Evolutionary conservation across 768 basidiomycete species (phyloP).

Genomic region (Pleurotus giganteus): DNA sequence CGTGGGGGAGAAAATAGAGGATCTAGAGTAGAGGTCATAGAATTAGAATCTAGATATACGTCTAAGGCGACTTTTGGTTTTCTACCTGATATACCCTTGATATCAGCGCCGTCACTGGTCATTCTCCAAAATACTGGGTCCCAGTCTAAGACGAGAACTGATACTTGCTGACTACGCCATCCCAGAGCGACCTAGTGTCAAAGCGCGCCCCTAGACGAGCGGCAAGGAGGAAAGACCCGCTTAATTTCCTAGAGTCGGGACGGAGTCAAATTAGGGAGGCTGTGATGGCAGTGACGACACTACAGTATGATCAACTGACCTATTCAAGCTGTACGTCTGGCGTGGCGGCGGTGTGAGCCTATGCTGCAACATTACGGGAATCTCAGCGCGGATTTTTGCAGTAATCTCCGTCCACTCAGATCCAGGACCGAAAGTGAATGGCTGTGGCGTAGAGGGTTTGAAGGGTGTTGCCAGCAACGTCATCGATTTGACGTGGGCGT

Average conservation of each 20-base stretch:
- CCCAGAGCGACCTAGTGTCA: constrained; percentile 76
- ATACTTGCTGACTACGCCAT: constrained; percentile 52
- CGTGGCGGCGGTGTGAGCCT: constrained; percentile 89
- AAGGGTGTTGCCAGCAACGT: constrained; percentile 86
- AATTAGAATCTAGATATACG: constrained; percentile 6
- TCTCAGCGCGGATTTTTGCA: constrained; percentile 68
- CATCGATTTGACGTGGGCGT: constrained; percentile 85
- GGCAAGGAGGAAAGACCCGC: constrained; percentile 79
- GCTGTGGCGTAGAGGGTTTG: constrained; percentile 56
- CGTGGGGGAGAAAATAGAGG: neutral
- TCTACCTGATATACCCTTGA: constrained; percentile 1
- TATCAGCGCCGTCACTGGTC: too few relatives aligned
- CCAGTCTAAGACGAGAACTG: constrained; percentile 18
- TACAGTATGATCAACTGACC: constrained; percentile 40
- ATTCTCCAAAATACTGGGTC: too few relatives aligned
- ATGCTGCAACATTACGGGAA: constrained; percentile 88
- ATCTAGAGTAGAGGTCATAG: constrained; percentile 7
- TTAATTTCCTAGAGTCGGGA: constrained; percentile 67
- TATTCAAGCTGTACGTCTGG: constrained; percentile 93
- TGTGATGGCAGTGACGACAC: neutral
- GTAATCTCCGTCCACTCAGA: constrained; percentile 72
- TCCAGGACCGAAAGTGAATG: constrained; percentile 76
- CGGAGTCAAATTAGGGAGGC: neutral
- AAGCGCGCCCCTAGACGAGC: constrained; percentile 72
- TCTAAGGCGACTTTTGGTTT: neutral